These are phyloP conservation scores for Corylus americana DNA, from an alignment of 306 rosid species.

Conservation along the genomic window DNA sequence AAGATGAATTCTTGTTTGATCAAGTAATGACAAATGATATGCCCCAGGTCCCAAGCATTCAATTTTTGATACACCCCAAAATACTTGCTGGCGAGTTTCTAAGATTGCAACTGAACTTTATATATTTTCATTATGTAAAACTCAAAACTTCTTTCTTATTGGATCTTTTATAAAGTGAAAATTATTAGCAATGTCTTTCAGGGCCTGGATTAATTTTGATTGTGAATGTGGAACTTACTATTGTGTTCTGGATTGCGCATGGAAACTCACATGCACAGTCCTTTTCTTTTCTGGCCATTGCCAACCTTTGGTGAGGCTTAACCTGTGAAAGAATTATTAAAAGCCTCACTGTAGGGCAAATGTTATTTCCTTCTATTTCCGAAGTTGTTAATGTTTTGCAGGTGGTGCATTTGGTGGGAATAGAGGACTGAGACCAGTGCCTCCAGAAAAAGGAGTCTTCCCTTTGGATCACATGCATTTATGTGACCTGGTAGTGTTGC, in stretches of 20 bases:
- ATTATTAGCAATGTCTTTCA: constrained; percentile 5
- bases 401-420: constrained; percentile 99
- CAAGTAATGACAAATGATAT: too few species aligned
- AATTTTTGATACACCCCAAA: too few species aligned
- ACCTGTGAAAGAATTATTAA: not conserved
- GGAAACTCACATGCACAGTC: not conserved
- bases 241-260: not conserved
- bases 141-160: not conserved
- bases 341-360: not conserved
- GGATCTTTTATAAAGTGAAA: not conserved
- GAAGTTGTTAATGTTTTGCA: constrained; percentile 27
- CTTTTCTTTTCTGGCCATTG: not conserved
- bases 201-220: not conserved
- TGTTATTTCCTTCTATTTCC: not conserved
- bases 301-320: not conserved
- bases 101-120: not conserved
- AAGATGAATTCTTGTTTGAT: too few species aligned
- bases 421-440: constrained; percentile 86
- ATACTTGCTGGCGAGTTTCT: too few species aligned
- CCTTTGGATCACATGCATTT: constrained; percentile 95
- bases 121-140: not conserved
- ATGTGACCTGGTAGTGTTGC: constrained; percentile 73
- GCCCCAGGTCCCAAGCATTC: too few species aligned
- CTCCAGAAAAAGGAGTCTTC: constrained; percentile 95
- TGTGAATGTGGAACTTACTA: not conserved